Evolutionary conservation across 257 asterid genomes (phyloP).

Genomic region (Datura wrightii): DNA sequence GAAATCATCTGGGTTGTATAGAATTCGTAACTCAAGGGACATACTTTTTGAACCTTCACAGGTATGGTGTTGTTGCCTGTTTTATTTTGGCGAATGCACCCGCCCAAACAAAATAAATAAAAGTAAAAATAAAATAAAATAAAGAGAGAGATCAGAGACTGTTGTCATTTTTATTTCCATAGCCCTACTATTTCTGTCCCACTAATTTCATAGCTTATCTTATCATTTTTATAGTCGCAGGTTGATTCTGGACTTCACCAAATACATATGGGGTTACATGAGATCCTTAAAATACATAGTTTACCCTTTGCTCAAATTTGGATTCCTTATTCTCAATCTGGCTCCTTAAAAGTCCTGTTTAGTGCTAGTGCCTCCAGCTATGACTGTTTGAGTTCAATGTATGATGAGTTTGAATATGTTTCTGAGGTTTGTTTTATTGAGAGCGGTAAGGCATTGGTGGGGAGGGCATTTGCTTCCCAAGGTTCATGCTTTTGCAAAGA

Average conservation of each 20-base stretch:
- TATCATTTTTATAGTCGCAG: not conserved
- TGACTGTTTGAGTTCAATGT: not conserved
- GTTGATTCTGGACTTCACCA: not conserved
- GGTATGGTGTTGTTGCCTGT: not conserved
- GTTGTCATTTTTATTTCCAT: not conserved
- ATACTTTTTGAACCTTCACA: not conserved
- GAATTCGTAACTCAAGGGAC: not conserved
- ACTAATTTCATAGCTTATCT: not conserved
- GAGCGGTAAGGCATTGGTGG: not conserved
- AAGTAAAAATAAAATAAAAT: not conserved
- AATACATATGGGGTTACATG: not conserved
- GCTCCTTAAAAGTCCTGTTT: not conserved
- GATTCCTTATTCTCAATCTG: not conserved
- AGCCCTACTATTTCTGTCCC: not conserved
- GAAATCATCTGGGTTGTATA: not conserved
- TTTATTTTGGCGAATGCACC: not conserved
- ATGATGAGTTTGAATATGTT: not conserved
- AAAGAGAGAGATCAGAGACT: not conserved
- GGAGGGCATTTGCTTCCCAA: not conserved
- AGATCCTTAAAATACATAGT: not conserved
- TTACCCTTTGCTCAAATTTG: not conserved
- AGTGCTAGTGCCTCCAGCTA: not conserved
- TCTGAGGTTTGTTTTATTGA: not conserved
- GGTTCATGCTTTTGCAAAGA: slow-evolving; percentile 14
- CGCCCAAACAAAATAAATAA: not conserved